phyloP scores from a whole-genome alignment of 768 basidiomycete genomes.

The Boletus edulis region DNA sequence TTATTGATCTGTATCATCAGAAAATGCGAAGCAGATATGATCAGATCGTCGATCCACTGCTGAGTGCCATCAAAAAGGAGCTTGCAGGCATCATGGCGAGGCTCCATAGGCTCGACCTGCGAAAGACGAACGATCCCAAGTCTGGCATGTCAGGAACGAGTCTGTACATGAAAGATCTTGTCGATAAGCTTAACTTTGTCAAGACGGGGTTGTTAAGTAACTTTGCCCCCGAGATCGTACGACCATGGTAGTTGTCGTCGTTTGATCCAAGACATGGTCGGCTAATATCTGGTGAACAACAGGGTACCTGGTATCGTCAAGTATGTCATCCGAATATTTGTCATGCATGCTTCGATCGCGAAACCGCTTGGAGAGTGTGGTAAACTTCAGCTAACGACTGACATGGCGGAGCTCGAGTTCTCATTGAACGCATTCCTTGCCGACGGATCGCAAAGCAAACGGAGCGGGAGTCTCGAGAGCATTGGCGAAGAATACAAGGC shows the following conservation, averaged over 20 bases:
- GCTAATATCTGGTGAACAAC: conserved; percentile 10
- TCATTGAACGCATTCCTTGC: conserved; percentile 77
- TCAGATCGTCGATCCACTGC: conserved; percentile 58
- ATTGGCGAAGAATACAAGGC: conserved; percentile 87
- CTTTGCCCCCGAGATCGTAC: conserved; percentile 71
- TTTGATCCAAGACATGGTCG: background rate
- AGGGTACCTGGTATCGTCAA: conserved; percentile 71
- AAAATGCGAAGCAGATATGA: conserved; percentile 43
- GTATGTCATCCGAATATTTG: conserved; percentile 77
- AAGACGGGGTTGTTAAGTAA: conserved; percentile 74
- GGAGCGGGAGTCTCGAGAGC: conserved; percentile 64
- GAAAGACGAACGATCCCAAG: conserved; percentile 65
- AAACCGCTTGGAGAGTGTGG: conserved; percentile 89
- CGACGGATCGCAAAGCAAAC: conserved; percentile 54
- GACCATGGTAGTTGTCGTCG: conserved; percentile 59
- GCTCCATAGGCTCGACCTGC: conserved; percentile 83
- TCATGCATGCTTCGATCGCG: conserved; percentile 84
- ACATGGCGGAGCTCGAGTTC: conserved; percentile 97
- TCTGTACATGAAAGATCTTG: conserved; percentile 81
- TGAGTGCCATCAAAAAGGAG: conserved; percentile 61
- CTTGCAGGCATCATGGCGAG: conserved; percentile 74
- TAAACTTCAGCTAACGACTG: conserved; percentile 90
- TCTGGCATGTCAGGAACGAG: conserved; percentile 54
- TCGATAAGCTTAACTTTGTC: conserved; percentile 78
- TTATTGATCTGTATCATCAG: conserved; percentile 8